Evolutionary conservation across 1,284 basidiomycete genomes (phyloP).

Genomic region (Cutaneotrichosporon mucoides): DNA sequence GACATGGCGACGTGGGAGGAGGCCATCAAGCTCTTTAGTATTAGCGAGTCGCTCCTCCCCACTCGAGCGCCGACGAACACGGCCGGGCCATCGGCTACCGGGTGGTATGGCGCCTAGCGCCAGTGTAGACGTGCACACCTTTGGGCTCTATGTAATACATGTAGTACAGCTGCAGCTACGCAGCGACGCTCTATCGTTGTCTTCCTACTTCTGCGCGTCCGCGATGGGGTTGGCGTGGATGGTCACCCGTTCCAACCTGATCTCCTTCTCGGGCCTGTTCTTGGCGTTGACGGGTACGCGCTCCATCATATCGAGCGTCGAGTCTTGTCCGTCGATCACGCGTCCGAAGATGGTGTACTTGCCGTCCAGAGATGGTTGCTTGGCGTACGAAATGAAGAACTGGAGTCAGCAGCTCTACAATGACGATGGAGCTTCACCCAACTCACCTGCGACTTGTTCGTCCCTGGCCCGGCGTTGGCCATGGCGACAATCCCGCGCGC

Average conservation of each 20-base stretch:
- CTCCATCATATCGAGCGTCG: constrained; percentile 85
- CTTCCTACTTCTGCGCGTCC: constrained; percentile 29
- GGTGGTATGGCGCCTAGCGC: constrained; percentile 9
- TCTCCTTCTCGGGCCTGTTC: constrained; percentile 78
- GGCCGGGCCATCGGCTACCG: neutral
- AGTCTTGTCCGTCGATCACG: constrained; percentile 90
- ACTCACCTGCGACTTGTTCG: constrained; percentile 70
- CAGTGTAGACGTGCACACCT: no score
- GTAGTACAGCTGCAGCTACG: constrained; percentile 2
- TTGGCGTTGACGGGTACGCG: constrained; percentile 84
- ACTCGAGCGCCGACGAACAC: constrained; percentile 21
- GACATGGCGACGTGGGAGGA: constrained; percentile 48
- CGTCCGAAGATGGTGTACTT: constrained; percentile 94
- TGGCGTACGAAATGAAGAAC: constrained; percentile 90
- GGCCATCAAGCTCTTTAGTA: constrained; percentile 50
- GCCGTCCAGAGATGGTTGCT: constrained; percentile 84
- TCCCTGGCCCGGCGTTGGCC: constrained; percentile 90
- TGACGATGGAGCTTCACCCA: no score
- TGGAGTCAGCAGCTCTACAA: constrained; percentile 36
- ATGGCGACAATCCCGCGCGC: constrained; percentile 89
- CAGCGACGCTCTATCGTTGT: no score
- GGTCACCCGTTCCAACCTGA: constrained; percentile 73
- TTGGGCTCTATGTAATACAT: constrained; percentile 1
- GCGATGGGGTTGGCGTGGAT: constrained; percentile 85
- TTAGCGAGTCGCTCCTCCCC: constrained; percentile 50